phyloP scores from a whole-genome alignment of 352 stramenopile species.

The Pythium aquatile region DNA sequence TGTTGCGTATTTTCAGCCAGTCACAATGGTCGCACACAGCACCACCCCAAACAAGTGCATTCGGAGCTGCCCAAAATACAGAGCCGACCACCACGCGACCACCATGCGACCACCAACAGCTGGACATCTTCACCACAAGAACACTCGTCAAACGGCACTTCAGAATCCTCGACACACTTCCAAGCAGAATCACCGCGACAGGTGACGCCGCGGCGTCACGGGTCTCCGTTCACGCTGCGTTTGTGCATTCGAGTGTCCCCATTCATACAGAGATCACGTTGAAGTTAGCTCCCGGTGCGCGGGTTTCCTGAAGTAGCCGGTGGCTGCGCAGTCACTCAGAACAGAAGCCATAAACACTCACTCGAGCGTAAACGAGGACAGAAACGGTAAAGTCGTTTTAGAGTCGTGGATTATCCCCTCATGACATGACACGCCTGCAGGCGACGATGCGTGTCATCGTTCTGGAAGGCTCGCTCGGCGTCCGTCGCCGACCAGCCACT shows the following conservation, averaged over 20 bases:
- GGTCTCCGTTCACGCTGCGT: conserved; percentile 14
- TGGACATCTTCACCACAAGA: conserved; percentile 26
- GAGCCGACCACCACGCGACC: neutral
- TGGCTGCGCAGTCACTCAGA: conserved; percentile 23
- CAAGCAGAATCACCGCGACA: conserved; percentile 11
- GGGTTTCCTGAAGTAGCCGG: neutral
- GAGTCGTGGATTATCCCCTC: neutral
- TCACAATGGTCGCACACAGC: neutral
- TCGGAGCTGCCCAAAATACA: neutral
- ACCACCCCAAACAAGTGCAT: neutral
- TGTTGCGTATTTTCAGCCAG: conserved; percentile 5
- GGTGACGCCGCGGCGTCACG: conserved; percentile 26
- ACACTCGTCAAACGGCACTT: conserved; percentile 27
- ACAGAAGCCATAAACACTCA: neutral
- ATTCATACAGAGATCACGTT: conserved; percentile 15
- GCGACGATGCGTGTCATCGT: neutral
- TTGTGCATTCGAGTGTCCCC: conserved; percentile 25
- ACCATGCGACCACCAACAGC: neutral
- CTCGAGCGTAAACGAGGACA: no score
- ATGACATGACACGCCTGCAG: neutral
- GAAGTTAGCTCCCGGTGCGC: conserved; percentile 16
- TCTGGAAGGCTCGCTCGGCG: neutral
- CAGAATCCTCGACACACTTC: conserved; percentile 24
- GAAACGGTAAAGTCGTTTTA: no score
- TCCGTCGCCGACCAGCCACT: neutral